phyloP scores from a whole-genome alignment of 129 eudicot species.

The Flaveria trinervia region DNA sequence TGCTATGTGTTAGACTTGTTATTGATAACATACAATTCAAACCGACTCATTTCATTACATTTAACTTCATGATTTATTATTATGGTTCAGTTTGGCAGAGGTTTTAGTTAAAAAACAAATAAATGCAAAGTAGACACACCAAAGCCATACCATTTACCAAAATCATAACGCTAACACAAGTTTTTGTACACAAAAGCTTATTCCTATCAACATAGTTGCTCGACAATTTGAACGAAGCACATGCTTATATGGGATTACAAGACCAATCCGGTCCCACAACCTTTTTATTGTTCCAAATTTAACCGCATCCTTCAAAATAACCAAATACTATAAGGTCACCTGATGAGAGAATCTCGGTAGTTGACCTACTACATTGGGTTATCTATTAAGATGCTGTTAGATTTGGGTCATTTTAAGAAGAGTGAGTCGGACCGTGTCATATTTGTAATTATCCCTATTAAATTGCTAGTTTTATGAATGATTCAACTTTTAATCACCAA shows the following conservation, averaged over 20 bases:
- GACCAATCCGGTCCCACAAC: background rate
- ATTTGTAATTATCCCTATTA: no score
- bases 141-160: background rate
- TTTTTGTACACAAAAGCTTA: background rate
- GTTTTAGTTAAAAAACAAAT: background rate
- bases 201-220: background rate
- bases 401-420: background rate
- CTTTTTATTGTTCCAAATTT: background rate
- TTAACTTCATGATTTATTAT: background rate
- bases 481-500: background rate
- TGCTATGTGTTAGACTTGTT: background rate
- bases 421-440: background rate
- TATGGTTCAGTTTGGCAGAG: background rate
- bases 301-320: background rate
- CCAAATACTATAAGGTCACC: background rate
- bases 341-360: background rate
- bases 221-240: background rate
- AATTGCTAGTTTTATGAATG: background rate
- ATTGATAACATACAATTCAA: background rate
- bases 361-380: background rate
- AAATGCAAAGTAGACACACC: background rate
- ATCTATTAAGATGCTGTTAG: background rate
- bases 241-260: background rate
- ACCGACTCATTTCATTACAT: background rate
- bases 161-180: background rate